Percentiles rank a stretch among this genome's conserved stretches.
Evolutionary conservation across 768 basidiomycete genomes (phyloP).

Genomic region (Cyclocybe cylindracea): DNA sequence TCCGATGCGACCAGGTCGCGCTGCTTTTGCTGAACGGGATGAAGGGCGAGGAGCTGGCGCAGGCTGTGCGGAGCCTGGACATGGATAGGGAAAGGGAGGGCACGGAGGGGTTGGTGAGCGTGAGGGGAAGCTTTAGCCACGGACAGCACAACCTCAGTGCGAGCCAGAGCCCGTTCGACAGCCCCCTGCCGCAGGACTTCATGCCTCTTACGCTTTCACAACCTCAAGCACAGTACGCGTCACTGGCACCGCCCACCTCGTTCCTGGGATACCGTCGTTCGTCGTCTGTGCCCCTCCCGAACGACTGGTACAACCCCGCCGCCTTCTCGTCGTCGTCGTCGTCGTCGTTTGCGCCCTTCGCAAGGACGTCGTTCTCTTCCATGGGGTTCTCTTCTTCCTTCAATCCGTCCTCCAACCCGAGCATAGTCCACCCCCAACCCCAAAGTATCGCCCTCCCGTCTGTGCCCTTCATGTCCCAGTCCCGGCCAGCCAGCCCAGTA

Average conservation of each 20-base stretch:
- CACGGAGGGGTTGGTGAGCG: conserved; percentile 4
- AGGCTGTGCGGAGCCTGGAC: conserved; percentile 59
- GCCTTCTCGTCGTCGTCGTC: background rate
- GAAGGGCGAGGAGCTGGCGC: conserved; percentile 68
- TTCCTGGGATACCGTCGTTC: conserved; percentile 45
- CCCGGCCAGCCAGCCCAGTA: background rate
- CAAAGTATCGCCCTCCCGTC: no score
- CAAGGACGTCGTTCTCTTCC: background rate
- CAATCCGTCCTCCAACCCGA: conserved; percentile 12
- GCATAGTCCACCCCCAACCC: conserved; percentile 3
- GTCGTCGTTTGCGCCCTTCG: background rate
- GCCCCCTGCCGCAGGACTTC: background rate
- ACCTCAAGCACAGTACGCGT: background rate
- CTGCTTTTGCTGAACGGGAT: conserved; percentile 66
- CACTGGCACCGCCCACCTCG: conserved; percentile 4
- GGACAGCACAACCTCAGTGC: background rate
- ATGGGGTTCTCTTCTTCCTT: conserved; percentile 5
- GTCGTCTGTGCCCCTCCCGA: conserved; percentile 65
- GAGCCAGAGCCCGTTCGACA: no score
- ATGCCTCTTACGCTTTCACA: background rate
- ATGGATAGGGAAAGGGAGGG: conserved; percentile 25
- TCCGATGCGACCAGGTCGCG: conserved; percentile 69
- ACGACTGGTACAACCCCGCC: conserved; percentile 36
- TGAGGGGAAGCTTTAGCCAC: background rate
- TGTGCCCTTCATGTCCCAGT: background rate